Evolutionary conservation across 1,139 yeast species (phyloP), one percentile per base, ranked within the genome.

Genomic region (Candida tunisiensis): DNA sequence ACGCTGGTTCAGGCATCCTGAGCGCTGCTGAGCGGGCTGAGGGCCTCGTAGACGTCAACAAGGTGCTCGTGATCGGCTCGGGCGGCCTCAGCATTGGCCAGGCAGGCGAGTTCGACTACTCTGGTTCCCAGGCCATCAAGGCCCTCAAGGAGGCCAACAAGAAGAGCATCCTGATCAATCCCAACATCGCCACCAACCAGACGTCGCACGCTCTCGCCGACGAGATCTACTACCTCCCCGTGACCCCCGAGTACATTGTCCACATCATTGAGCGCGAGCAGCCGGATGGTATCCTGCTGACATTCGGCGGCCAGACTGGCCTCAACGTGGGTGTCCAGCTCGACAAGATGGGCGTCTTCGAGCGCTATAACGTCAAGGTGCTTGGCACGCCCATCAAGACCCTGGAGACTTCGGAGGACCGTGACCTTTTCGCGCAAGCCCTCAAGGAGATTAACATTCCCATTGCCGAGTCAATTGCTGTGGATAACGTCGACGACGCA

Each of bases 221-320:
- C 55, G 85, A 88, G 59, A 95, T 91, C 30, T 88, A 88, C 60
- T 88, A 83, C 51, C 65, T 88, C 34, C 99, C 99, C 5, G 98
- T 88, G 22, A 91, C 96, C 27, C 78, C 96, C 16, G 98, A 88
- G 51, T 88, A 83, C 55, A 82, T 88, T 43, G 77, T 85, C 23
- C 78, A 88, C 51, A 80, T 88, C 43, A 85, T 88, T 38, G 93
- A 88, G 57, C 73, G 93, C 41, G 99, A 88, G 60, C 69, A 73
- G 43, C 98, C 98, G 24, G 96, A 88, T 54, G 96, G 95, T 29
- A 85, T 88, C 34, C 62, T 83, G 45, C 65, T 85, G 45, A 88
- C 98, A 4, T 88, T 88, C 54, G 99, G 99, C 47, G 99, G 99
- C 40, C 99, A 88, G 62, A 88, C 99, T 24, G 98, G 77, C 37